Percentiles rank a stretch among this genome's conserved stretches.
Conservation (phyloP, 2,329 filamentous ascomycete species). For the Byssoonygena ceratinophila region DNA sequence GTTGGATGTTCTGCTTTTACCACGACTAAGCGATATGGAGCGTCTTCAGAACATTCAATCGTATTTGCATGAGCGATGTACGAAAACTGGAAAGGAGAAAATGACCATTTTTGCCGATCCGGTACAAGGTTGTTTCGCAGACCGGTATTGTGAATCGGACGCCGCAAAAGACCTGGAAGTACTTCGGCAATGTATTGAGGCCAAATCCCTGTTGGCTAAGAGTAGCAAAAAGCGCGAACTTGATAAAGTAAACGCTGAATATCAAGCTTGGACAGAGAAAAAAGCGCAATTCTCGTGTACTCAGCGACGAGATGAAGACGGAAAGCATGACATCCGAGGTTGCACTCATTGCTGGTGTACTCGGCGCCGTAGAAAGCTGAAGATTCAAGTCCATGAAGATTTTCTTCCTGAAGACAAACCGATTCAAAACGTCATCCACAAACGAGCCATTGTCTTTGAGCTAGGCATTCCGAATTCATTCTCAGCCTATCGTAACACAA, state of each 20-base stretch:
- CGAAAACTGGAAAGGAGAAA: slow-evolving; percentile 12
- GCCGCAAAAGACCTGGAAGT: slow-evolving; percentile 19
- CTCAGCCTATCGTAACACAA: slow-evolving; percentile 42
- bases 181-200: slow-evolving; percentile 29
- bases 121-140: slow-evolving; percentile 36
- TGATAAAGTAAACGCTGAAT: neutral
- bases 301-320: slow-evolving; percentile 19
- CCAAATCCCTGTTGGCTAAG: neutral
- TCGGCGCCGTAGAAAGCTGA: slow-evolving; percentile 29
- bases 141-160: slow-evolving; percentile 34
- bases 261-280: slow-evolving; percentile 23
- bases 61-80: slow-evolving; percentile 38
- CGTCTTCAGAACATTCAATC: slow-evolving; percentile 42
- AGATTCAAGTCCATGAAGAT: slow-evolving; percentile 42
- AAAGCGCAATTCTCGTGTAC: slow-evolving; percentile 27
- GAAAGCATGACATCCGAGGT: slow-evolving; percentile 13
- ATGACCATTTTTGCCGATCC: slow-evolving; percentile 42
- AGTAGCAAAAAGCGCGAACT: neutral
- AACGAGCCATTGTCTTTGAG: slow-evolving; percentile 45
- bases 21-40: slow-evolving; percentile 38
- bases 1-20: slow-evolving; percentile 47
- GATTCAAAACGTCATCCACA: slow-evolving; percentile 17
- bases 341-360: slow-evolving; percentile 39
- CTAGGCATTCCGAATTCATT: slow-evolving; percentile 38
- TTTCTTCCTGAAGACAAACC: slow-evolving; percentile 36